Evolutionary conservation across 2,329 filamentous ascomycete genomes (phyloP).

Genomic region (Cyphellophora europaea): DNA sequence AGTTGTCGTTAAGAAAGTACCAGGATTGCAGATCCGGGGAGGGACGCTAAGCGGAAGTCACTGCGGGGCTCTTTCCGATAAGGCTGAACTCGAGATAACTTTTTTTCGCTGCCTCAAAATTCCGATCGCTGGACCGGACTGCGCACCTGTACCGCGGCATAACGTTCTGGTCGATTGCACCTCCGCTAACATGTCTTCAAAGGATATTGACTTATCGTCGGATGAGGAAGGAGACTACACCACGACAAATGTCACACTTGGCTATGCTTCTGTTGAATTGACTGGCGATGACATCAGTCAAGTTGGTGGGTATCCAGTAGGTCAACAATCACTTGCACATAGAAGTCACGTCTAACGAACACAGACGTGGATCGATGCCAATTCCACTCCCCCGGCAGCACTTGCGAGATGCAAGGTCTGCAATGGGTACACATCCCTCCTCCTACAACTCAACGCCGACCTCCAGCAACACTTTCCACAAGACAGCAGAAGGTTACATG

Average conservation of each 20-base stretch:
- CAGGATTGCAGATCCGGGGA: constrained; percentile 1
- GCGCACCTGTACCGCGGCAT: background rate
- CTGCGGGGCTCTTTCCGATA: background rate
- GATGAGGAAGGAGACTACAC: constrained; percentile 49
- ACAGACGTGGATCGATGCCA: constrained; percentile 75
- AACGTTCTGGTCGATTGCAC: background rate
- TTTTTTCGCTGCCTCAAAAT: background rate
- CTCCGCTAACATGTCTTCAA: constrained; percentile 57
- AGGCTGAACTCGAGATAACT: background rate
- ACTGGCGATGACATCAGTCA: constrained; percentile 79
- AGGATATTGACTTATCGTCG: constrained; percentile 78
- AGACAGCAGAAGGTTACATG: constrained; percentile 79
- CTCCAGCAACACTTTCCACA: constrained; percentile 76
- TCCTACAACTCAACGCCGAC: constrained; percentile 86
- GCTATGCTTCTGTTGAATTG: constrained; percentile 73
- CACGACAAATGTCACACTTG: constrained; percentile 74
- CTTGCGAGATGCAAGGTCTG: constrained; percentile 82
- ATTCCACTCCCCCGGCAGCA: constrained; percentile 60
- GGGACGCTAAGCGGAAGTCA: background rate
- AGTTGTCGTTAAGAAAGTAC: too few species aligned
- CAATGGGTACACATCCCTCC: constrained; percentile 69
- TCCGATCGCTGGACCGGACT: background rate
- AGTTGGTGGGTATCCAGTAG: constrained; percentile 76
- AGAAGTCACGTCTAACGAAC: constrained; percentile 1
- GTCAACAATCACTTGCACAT: constrained; percentile 22